phyloP scores from a whole-genome alignment of 441 rosid genomes.

The Melianthus villosus region DNA sequence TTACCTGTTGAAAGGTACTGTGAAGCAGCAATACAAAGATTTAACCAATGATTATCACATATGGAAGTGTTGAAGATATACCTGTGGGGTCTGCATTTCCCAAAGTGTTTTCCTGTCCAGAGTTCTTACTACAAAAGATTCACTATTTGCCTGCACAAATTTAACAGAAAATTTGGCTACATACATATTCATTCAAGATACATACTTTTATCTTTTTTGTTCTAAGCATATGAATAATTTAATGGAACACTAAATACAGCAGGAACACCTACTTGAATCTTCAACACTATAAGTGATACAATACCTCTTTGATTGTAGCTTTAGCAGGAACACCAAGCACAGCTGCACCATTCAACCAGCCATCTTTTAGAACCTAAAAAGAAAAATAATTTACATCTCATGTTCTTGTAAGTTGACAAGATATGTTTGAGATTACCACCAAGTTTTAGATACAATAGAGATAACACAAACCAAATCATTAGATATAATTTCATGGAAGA shows the following conservation, averaged over 20 bases:
- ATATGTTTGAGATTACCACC: background rate
- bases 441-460: background rate
- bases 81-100: slow-evolving; percentile 99
- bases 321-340: slow-evolving; percentile 88
- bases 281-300: background rate
- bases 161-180: slow-evolving; percentile 1
- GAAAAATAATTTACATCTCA: slow-evolving; percentile 8
- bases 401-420: background rate
- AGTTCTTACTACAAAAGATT: slow-evolving; percentile 66
- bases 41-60: background rate
- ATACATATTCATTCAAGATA: background rate
- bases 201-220: background rate
- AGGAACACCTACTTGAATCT: background rate
- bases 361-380: slow-evolving; percentile 63
- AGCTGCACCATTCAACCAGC: slow-evolving; percentile 63
- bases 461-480: background rate
- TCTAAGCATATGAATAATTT: background rate
- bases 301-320: slow-evolving; percentile 95
- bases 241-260: background rate
- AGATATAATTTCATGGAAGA: background rate
- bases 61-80: slow-evolving; percentile 4
- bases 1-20: slow-evolving; percentile 32
- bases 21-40: background rate
- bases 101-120: slow-evolving; percentile 79
- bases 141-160: slow-evolving; percentile 40